phyloP scores from a whole-genome alignment of 257 asterid genomes.

The Anisodus acutangulus region DNA sequence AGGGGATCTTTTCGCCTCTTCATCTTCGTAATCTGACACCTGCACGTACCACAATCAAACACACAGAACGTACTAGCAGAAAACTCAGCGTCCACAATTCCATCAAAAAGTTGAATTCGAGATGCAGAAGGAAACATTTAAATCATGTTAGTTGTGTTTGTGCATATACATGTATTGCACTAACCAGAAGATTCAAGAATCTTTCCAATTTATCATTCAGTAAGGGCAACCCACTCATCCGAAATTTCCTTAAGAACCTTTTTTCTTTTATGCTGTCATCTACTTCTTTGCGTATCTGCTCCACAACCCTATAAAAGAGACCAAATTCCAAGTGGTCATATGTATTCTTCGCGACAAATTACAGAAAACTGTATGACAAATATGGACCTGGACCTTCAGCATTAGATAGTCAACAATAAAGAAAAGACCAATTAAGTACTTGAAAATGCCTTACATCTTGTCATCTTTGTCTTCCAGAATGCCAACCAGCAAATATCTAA shows the following conservation, averaged over 20 bases:
- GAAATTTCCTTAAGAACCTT: slow-evolving; percentile 66
- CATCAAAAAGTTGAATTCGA: slow-evolving; percentile 24
- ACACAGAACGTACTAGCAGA: slow-evolving; percentile 26
- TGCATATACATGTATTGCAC: slow-evolving; percentile 32
- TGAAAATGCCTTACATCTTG: slow-evolving; percentile 57
- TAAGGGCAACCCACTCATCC: slow-evolving; percentile 72
- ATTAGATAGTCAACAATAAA: not conserved
- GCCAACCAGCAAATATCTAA: slow-evolving; percentile 62
- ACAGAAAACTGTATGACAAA: slow-evolving; percentile 1
- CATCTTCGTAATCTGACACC: slow-evolving; percentile 62
- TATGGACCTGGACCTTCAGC: slow-evolving; percentile 17
- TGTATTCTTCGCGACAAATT: slow-evolving; percentile 32
- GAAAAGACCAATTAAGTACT: slow-evolving; percentile 27
- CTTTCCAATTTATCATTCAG: slow-evolving; percentile 79
- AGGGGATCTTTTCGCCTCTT: slow-evolving; percentile 55
- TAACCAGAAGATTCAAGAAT: slow-evolving; percentile 72
- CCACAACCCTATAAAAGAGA: slow-evolving; percentile 60
- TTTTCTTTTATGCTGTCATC: slow-evolving; percentile 57
- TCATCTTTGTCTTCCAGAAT: slow-evolving; percentile 70
- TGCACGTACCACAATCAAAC: slow-evolving; percentile 35
- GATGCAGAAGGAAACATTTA: slow-evolving; percentile 28
- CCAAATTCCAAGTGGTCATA: slow-evolving; percentile 31
- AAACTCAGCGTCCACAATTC: slow-evolving; percentile 26
- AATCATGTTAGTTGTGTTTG: not conserved
- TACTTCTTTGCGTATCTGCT: slow-evolving; percentile 65